These are phyloP conservation scores for Fusarium humuli DNA, from an alignment of 2,329 filamentous ascomycete genomes.

Conservation along the genomic window DNA sequence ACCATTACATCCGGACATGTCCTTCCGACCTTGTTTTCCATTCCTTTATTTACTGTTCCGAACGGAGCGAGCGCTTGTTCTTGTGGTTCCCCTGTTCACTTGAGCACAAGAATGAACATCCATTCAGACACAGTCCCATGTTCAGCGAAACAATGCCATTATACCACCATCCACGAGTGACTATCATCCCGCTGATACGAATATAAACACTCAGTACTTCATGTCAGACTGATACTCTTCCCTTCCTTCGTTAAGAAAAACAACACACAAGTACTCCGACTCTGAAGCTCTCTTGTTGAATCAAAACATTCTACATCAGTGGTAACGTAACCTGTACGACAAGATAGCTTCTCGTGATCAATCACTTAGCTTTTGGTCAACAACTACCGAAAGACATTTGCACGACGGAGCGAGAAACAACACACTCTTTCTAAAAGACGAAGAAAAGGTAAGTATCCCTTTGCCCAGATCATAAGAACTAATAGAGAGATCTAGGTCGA, in stretches of 20 bases:
- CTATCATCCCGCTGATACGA: slow-evolving; percentile 1
- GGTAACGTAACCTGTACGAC: slow-evolving; percentile 42
- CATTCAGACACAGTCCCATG: slow-evolving; percentile 18
- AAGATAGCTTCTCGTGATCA: slow-evolving; percentile 40
- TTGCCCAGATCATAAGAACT: slow-evolving; percentile 24
- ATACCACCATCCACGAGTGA: neutral
- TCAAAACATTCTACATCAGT: neutral
- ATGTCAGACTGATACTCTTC: slow-evolving; percentile 3
- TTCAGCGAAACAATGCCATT: slow-evolving; percentile 29
- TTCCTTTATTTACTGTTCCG: slow-evolving; percentile 3
- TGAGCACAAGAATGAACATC: slow-evolving; percentile 15
- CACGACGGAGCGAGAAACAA: slow-evolving; percentile 19
- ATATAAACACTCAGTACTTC: slow-evolving; percentile 5
- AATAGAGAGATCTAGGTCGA: slow-evolving; percentile 21
- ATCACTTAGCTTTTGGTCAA: slow-evolving; percentile 8
- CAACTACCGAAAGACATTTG: slow-evolving; percentile 32
- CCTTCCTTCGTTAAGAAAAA: neutral
- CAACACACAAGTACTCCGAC: slow-evolving; percentile 18
- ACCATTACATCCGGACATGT: slow-evolving; percentile 11
- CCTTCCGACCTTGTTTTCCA: slow-evolving; percentile 3
- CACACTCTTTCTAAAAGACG: neutral
- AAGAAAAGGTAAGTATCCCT: slow-evolving; percentile 22
- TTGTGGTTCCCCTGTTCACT: slow-evolving; percentile 12
- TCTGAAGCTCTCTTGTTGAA: slow-evolving; percentile 13
- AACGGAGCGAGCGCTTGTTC: slow-evolving; percentile 8